A percentile compares a stretch with the other conserved stretches of the same genome.
phyloP scores from a whole-genome alignment of 257 asterid genomes.

The Leonotis leonurus region DNA sequence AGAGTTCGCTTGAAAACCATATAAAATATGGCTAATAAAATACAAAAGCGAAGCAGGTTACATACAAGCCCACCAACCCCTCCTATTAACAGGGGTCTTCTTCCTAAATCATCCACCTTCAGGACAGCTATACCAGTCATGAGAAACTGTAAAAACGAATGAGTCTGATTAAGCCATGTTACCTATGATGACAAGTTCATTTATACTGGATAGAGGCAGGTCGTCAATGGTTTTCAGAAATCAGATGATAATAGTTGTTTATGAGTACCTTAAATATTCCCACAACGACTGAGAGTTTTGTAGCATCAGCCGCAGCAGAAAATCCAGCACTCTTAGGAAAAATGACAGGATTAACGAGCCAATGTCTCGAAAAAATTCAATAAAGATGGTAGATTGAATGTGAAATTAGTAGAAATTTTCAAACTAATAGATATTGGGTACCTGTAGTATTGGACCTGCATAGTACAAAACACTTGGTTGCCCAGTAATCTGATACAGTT shows the following conservation, averaged over 20 bases:
- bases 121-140: constrained; percentile 95
- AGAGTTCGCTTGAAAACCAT: neutral
- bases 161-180: neutral
- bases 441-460: constrained; percentile 98
- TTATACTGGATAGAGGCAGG: neutral
- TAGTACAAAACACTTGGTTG: constrained; percentile 97
- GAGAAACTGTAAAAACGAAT: constrained; percentile 45
- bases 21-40: neutral
- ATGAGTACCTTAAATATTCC: constrained; percentile 83
- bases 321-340: constrained; percentile 78
- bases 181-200: neutral
- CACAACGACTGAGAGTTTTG: constrained; percentile 78
- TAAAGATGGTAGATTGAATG: neutral
- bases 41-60: constrained; percentile 11
- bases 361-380: constrained; percentile 1
- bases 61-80: constrained; percentile 92
- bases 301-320: constrained; percentile 95
- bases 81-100: constrained; percentile 81
- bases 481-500: constrained; percentile 69
- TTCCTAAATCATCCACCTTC: constrained; percentile 92
- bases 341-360: constrained; percentile 10
- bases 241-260: neutral
- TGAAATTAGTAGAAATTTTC: neutral
- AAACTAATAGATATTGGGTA: constrained; percentile 15
- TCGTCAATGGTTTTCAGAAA: neutral